phyloP scores from a whole-genome alignment of 2,329 filamentous ascomycete genomes.

The Raffaelea deltoideospora region DNA sequence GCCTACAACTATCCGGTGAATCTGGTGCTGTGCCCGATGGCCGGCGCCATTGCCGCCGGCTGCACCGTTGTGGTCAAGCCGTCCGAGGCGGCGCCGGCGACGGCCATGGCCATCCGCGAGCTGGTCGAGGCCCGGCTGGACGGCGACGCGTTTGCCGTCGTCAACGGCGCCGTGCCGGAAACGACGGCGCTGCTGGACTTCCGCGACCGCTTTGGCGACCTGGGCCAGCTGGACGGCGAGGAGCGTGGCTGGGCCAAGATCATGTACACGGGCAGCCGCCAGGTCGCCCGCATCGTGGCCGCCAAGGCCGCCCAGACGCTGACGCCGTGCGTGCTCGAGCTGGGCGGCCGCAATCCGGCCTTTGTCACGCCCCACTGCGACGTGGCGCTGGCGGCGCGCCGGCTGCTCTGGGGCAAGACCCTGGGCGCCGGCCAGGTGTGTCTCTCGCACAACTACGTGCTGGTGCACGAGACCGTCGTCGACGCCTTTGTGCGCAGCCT shows the following conservation, averaged over 20 bases:
- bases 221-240: constrained; percentile 2
- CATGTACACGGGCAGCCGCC: constrained; percentile 75
- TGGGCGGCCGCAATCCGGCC: constrained; percentile 83
- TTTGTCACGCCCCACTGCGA: constrained; percentile 79
- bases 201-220: constrained; percentile 25
- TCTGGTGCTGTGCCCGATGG: constrained; percentile 59
- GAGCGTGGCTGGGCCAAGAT: constrained; percentile 81
- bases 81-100: constrained; percentile 63
- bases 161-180: constrained; percentile 72
- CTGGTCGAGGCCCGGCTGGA: constrained; percentile 66
- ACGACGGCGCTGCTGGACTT: constrained; percentile 61
- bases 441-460: constrained; percentile 80
- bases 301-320: constrained; percentile 80
- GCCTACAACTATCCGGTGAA: constrained; percentile 91
- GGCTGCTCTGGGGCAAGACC: constrained; percentile 79
- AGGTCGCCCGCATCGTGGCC: constrained; percentile 72
- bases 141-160: constrained; percentile 54
- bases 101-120: constrained; percentile 65
- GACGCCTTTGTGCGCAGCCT: constrained; percentile 60
- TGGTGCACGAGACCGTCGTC: constrained; percentile 63
- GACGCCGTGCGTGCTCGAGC: constrained; percentile 77
- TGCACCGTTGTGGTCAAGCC: constrained; percentile 87
- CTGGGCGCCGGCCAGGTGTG: constrained; percentile 84
- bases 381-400: constrained; percentile 62
- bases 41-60: constrained; percentile 84